phyloP scores from a whole-genome alignment of 1,284 basidiomycete genomes.

The Termitomyces sp. region DNA sequence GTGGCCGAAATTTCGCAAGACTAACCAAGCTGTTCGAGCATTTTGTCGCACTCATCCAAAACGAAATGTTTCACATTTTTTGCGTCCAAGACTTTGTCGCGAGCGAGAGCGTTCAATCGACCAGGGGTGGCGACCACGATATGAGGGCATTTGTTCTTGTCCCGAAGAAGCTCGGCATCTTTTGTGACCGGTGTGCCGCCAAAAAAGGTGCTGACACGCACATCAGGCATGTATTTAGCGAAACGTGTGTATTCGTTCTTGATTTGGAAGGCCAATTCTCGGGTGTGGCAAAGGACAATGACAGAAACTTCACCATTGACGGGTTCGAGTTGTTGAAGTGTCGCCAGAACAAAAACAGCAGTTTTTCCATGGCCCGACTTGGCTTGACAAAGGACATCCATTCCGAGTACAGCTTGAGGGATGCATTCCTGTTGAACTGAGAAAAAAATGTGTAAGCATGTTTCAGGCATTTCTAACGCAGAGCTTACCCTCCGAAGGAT shows the following conservation, averaged over 20 bases:
- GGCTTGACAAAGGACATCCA: conserved; percentile 99
- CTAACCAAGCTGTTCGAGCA: conserved; percentile 99
- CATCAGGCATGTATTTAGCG: conserved; percentile 99
- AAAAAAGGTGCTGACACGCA: conserved; percentile 96
- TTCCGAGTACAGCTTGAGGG: conserved; percentile 97
- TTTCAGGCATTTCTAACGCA: not conserved
- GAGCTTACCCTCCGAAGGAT: conserved; percentile 92
- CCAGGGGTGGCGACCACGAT: conserved; percentile 99
- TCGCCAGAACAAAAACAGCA: conserved; percentile 97
- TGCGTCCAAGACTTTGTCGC: conserved; percentile 91
- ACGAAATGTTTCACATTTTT: conserved; percentile 98
- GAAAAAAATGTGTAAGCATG: not conserved
- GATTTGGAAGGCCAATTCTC: conserved; percentile 99
- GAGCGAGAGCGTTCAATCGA: conserved; percentile 85
- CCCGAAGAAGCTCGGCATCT: conserved; percentile 91
- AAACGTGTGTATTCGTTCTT: conserved; percentile 99
- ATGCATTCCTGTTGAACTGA: conserved; percentile 99
- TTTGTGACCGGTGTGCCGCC: conserved; percentile 94
- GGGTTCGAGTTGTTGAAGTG: conserved; percentile 97
- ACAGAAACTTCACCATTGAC: conserved; percentile 98
- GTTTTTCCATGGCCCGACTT: conserved; percentile 99
- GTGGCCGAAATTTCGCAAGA: conserved; percentile 62
- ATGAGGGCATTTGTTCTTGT: conserved; percentile 98
- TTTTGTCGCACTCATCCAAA: conserved; percentile 99
- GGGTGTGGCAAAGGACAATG: conserved; percentile 97